These are phyloP conservation scores for Lachancea lanzarotensis DNA, from an alignment of 805 yeast genomes.

Conservation along the genomic window DNA sequence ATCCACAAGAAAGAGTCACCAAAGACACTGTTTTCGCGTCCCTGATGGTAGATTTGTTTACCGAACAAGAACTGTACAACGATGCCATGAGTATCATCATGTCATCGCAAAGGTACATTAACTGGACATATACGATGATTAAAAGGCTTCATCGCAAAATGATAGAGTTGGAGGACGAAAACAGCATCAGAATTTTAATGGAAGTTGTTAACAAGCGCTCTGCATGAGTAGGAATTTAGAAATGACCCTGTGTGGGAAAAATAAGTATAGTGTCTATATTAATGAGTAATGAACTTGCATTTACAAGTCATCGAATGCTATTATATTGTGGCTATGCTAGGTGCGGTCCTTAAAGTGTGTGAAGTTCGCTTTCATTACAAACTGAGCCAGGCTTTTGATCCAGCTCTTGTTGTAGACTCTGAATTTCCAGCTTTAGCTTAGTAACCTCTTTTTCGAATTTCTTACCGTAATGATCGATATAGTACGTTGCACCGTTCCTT, in stretches of 20 bases:
- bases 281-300: conserved; percentile 7
- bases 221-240: neutral
- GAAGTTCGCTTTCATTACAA: neutral
- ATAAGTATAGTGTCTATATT: neutral
- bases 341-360: neutral
- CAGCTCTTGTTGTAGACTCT: conserved; percentile 44
- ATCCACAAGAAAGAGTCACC: conserved; percentile 36
- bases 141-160: conserved; percentile 38
- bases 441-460: conserved; percentile 80
- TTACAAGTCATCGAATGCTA: neutral
- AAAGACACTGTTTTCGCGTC: conserved; percentile 49
- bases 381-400: conserved; percentile 1
- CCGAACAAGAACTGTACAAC: conserved; percentile 46
- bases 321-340: too few relatives aligned
- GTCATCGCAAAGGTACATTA: conserved; percentile 60
- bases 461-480: conserved; percentile 86
- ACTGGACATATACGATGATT: conserved; percentile 54
- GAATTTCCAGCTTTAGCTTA: conserved; percentile 64
- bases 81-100: conserved; percentile 67
- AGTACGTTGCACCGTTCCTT: conserved; percentile 92
- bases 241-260: neutral
- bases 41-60: conserved; percentile 56
- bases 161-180: conserved; percentile 39
- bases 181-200: conserved; percentile 28
- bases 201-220: conserved; percentile 30